phyloP scores from a whole-genome alignment of 192 early-diverging fungal genomes.

The Gonapodya sp. region DNA sequence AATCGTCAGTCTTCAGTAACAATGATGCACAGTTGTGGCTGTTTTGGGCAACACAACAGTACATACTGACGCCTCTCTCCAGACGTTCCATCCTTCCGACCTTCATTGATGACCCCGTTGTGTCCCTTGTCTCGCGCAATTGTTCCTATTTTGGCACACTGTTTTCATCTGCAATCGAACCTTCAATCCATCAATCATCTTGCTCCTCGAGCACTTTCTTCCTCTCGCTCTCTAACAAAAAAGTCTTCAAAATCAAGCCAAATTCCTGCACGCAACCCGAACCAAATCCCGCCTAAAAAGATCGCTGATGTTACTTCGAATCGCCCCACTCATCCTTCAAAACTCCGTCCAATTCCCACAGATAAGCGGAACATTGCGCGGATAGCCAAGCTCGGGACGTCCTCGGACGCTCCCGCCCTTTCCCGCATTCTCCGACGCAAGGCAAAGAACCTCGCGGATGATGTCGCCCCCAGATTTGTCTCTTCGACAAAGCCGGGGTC shows the following conservation, averaged over 20 bases:
- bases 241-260: neutral
- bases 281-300: conserved; percentile 4
- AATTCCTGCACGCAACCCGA: conserved; percentile 1
- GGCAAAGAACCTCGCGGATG: conserved; percentile 1
- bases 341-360: conserved; percentile 1
- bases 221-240: conserved; percentile 1
- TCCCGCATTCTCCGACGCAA: conserved; percentile 3
- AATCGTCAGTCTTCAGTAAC: no score
- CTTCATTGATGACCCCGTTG: conserved; percentile 1
- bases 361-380: neutral
- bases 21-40: no score
- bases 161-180: conserved; percentile 4
- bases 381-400: neutral
- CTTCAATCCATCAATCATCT: conserved; percentile 1
- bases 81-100: neutral
- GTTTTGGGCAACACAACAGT: no score
- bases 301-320: conserved; percentile 4
- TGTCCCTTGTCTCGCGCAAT: conserved; percentile 1
- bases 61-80: neutral
- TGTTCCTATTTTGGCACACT: neutral
- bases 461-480: conserved; percentile 3
- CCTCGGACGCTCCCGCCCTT: conserved; percentile 3
- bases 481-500: neutral
- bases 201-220: conserved; percentile 1
- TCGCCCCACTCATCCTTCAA: conserved; percentile 1